Base-by-base conservation (phyloP, 345 rosid species). In the Brassica nigra region DNA sequence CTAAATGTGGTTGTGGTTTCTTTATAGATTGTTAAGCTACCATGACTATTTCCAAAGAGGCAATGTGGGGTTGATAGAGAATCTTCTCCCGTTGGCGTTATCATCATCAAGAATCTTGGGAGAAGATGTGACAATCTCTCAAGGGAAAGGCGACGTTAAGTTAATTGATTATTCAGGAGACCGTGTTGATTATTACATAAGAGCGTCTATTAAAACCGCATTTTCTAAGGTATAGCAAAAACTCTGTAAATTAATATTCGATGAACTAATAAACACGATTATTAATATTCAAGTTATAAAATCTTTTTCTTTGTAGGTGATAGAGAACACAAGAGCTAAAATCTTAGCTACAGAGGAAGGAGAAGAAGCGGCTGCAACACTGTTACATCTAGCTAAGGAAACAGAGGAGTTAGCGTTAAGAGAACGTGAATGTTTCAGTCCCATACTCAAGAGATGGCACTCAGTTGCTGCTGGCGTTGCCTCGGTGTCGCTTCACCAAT, bases 361-460 rank as follows among this genome's bases (percentile, higher is more conserved):
- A 74, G 87, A 86, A 54, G 97, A 85, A 70, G 91, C 87, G 0
- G 83, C 83, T 29, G 89, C 83, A 63, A 86, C 91, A 47, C 75
- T 95, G 2, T 81, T 90, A 30, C 87, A 84, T 59, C 69, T 95
- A 70, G 98, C 94, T 1, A 84, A 89, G 62, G 93, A 93, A 82
- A 85, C 93, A 6, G 94, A 91, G 85, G 91, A 89, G 64, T 82
- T 95, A 78, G 98, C 97, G 4, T 67, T 84, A 70, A 83, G 88
- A 18, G 99, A 95, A 75, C 91, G 90, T 54, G 94, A 89, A 72
- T 61, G 83, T 78, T 95, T 93, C 62, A 90, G 97, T 61, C 94
- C 96, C 0, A 84, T 89, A 52, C 81, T 95, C n/a, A 93, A 85
- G 82, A 90, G 85, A 83, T 91, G 94, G 98, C 85, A 90, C 52